Evolutionary conservation across 768 basidiomycete species (phyloP).

Genomic region (Sutorius australiensis): DNA sequence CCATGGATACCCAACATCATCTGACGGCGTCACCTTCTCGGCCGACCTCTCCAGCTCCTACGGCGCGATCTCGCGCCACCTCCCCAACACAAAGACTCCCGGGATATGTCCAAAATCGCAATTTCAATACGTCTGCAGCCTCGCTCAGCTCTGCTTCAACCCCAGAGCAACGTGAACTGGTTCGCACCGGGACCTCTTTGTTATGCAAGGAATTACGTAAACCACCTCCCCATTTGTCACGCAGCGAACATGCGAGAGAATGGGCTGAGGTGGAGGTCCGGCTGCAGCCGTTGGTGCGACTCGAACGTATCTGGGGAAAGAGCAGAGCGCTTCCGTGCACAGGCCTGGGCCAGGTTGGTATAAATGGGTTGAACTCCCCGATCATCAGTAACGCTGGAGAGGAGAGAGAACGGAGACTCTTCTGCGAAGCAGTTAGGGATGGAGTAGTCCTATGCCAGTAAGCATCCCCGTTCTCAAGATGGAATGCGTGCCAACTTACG

Average conservation of each 20-base stretch:
- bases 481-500: slow-evolving; percentile 1
- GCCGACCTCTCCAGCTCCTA: slow-evolving; percentile 42
- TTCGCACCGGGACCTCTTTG: slow-evolving; percentile 60
- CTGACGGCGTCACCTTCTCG: slow-evolving; percentile 29
- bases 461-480: slow-evolving; percentile 35
- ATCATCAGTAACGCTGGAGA: slow-evolving; percentile 54
- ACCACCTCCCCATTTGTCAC: slow-evolving; percentile 54
- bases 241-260: slow-evolving; percentile 50
- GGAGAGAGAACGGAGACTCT: slow-evolving; percentile 70
- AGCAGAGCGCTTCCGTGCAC: slow-evolving; percentile 44
- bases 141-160: slow-evolving; percentile 49
- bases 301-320: slow-evolving; percentile 77
- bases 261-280: slow-evolving; percentile 77
- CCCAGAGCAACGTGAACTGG: slow-evolving; percentile 61
- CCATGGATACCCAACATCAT: slow-evolving; percentile 27
- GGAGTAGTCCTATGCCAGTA: slow-evolving; percentile 89
- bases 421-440: slow-evolving; percentile 74
- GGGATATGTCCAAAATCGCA: slow-evolving; percentile 49
- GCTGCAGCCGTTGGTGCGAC: slow-evolving; percentile 53
- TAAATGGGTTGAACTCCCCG: slow-evolving; percentile 28
- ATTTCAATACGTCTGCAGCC: slow-evolving; percentile 56
- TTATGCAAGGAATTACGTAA: slow-evolving; percentile 64
- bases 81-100: slow-evolving; percentile 43
- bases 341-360: slow-evolving; percentile 40
- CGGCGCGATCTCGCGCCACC: slow-evolving; percentile 40